Base-by-base conservation (phyloP, 306 rosid genomes). In the Malus asiatica region DNA sequence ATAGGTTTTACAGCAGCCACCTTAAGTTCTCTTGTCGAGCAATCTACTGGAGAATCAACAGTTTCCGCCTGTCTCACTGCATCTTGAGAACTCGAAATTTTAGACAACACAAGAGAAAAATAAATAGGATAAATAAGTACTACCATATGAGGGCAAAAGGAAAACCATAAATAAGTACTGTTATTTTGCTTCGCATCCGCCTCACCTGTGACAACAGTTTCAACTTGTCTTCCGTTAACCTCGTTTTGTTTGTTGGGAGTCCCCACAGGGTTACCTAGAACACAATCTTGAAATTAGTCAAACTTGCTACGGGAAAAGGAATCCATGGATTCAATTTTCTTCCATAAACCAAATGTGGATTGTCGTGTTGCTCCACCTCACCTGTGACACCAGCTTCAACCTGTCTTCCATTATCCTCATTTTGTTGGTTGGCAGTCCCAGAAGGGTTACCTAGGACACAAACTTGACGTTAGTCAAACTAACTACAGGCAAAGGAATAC, bases 301-400 rank as follows among this genome's bases (percentile, higher is more conserved):
- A 72, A 13, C 62, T 57, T 20, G 62, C 62, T 20, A 57, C 27
- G 2, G 23, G 11, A 2, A 10, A 57, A n/a, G 23, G 23, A n/a
- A 27, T 66, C 74, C 78, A 72, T 30, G 44, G 74, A 66, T 79
- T 73, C 82, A 79, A 79, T 10, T 25, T 29, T 35, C 25, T 65
- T 42, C 6, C 63, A 16, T 58, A 58, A 30, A 78, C 32, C 23
- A 58, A 58, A 15, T 30, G 2, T 22, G 48, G 25, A 68, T 18
- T 11, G 44, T 58, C 33, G 12, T 45, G 38, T 76, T 22, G 38
- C 72, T n/a, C 42, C 14, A 32, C 22, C n/a, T 48, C 25, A 65
- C 72, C 78, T 64, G 51, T 51, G 15, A 32, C 67, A 64, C 62
- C 32, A 30, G 38, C 5, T 74, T 71, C 38, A 29, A 53, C 18